phyloP scores from a whole-genome alignment of 2,329 filamentous ascomycete species.

The Neobulgaria alba region DNA sequence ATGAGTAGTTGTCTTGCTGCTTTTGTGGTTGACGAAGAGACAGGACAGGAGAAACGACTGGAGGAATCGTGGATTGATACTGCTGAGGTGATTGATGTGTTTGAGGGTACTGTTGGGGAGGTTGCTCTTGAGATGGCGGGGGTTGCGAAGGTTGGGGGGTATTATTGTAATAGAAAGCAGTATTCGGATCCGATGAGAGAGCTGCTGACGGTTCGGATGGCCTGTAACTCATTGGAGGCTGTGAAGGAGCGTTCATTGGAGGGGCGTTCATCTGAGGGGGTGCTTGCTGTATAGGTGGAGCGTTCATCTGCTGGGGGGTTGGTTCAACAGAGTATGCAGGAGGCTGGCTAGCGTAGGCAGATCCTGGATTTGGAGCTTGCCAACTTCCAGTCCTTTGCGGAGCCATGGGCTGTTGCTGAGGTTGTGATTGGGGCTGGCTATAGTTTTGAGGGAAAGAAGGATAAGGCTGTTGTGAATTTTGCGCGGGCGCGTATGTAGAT shows the following conservation, averaged over 20 bases:
- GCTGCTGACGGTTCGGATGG: slow-evolving; percentile 29
- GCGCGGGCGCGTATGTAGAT: slow-evolving; percentile 41
- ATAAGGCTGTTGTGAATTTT: slow-evolving; percentile 35
- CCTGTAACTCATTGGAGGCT: slow-evolving; percentile 29
- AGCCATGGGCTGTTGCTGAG: no score
- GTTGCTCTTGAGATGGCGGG: slow-evolving; percentile 31
- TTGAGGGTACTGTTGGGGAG: slow-evolving; percentile 30
- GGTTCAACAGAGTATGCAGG: slow-evolving; percentile 12
- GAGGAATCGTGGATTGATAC: slow-evolving; percentile 17
- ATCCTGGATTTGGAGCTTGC: slow-evolving; percentile 29
- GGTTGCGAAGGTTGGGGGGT: slow-evolving; percentile 30
- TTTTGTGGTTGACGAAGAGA: slow-evolving; percentile 20
- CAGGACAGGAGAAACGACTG: slow-evolving; percentile 22
- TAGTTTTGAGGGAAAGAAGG: slow-evolving; percentile 18
- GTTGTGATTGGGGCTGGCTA: slow-evolving; percentile 28
- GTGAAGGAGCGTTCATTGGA: slow-evolving; percentile 26
- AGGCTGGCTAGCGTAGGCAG: slow-evolving; percentile 20
- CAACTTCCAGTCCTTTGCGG: slow-evolving; percentile 46
- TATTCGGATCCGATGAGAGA: slow-evolving; percentile 41
- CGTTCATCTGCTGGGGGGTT: slow-evolving; percentile 20
- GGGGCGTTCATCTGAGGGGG: slow-evolving; percentile 10
- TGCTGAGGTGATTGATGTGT: slow-evolving; percentile 30
- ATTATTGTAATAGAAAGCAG: slow-evolving; percentile 49
- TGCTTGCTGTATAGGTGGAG: slow-evolving; percentile 9
- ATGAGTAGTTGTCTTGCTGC: slow-evolving; percentile 23